Conservation (phyloP, 306 rosid genomes). For the Heteromeles arbutifolia region DNA sequence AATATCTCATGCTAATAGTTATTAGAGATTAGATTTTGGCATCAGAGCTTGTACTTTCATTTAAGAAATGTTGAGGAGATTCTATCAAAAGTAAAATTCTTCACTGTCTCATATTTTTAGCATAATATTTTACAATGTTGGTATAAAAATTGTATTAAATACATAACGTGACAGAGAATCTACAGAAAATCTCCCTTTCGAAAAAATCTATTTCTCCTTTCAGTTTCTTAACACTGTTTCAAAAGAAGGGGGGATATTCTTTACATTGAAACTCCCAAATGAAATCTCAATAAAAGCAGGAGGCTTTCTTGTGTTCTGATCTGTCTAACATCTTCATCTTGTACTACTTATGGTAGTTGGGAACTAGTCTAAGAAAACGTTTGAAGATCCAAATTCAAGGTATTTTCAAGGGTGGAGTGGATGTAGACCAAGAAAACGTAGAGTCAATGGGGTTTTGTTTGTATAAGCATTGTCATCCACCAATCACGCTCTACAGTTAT, state of each 20-base stretch:
- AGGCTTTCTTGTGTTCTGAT: background rate
- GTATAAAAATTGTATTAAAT: too few relatives aligned
- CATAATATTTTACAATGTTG: too few relatives aligned
- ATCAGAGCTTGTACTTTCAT: conserved; percentile 9
- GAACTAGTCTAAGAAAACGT: conserved; percentile 3
- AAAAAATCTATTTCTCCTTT: background rate
- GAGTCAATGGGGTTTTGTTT: conserved; percentile 12
- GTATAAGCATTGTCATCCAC: conserved; percentile 33
- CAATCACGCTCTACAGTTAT: conserved; percentile 14
- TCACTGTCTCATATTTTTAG: rapidly evolving
- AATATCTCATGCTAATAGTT: conserved; percentile 9
- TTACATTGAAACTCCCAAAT: conserved; percentile 33
- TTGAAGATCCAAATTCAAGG: conserved; percentile 35
- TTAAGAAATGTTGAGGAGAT: background rate
- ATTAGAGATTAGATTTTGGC: conserved; percentile 5
- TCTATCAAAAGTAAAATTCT: too few relatives aligned
- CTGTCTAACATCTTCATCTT: conserved; percentile 75
- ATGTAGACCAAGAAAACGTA: conserved; percentile 24
- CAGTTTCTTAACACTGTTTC: conserved; percentile 28
- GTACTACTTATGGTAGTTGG: background rate
- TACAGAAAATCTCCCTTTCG: too few relatives aligned
- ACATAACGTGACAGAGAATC: too few relatives aligned
- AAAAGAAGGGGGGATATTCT: conserved; percentile 10
- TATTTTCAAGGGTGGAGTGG: conserved; percentile 25
- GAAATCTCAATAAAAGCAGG: conserved; percentile 43